These are phyloP conservation scores for Ananas comosus DNA, from an alignment of 176 grass and related monocot genomes.

Conservation along the genomic window DNA sequence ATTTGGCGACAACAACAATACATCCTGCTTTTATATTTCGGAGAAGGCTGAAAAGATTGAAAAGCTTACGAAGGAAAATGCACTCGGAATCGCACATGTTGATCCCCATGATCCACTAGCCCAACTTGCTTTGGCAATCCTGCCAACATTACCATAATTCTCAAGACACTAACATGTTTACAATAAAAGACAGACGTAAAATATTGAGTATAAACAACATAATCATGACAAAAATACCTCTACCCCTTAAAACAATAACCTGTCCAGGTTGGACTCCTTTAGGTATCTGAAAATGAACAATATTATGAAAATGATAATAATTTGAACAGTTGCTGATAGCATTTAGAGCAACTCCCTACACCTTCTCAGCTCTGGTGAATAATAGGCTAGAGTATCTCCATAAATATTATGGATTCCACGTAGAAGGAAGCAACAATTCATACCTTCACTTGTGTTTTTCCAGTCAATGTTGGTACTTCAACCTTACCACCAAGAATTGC, in stretches of 20 bases:
- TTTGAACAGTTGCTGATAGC: neutral
- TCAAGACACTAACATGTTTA: constrained; percentile 29
- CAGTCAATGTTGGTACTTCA: constrained; percentile 75
- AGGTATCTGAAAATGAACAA: constrained; percentile 56
- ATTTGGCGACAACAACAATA: too few species aligned
- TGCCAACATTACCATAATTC: constrained; percentile 35
- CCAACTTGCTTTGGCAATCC: constrained; percentile 59
- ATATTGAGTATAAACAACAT: neutral
- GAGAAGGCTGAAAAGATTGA: constrained; percentile 11
- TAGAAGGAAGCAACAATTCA: neutral
- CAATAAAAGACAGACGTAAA: constrained; percentile 8
- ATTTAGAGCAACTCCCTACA: neutral
- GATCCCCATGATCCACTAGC: constrained; percentile 52
- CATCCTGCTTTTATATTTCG: too few species aligned
- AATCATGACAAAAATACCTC: constrained; percentile 42
- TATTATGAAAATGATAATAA: constrained; percentile 1
- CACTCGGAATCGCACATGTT: constrained; percentile 74
- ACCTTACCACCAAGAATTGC: constrained; percentile 88
- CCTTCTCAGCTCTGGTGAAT: neutral
- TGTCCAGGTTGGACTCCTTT: constrained; percentile 88
- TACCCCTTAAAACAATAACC: constrained; percentile 67
- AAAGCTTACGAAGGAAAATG: constrained; percentile 88
- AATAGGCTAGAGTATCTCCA: too few species aligned
- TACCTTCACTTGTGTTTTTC: constrained; percentile 77
- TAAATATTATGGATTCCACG: too few species aligned